These are phyloP conservation scores for Metroxylon sagu DNA, from an alignment of 176 grass and related monocot species.

Conservation along the genomic window DNA sequence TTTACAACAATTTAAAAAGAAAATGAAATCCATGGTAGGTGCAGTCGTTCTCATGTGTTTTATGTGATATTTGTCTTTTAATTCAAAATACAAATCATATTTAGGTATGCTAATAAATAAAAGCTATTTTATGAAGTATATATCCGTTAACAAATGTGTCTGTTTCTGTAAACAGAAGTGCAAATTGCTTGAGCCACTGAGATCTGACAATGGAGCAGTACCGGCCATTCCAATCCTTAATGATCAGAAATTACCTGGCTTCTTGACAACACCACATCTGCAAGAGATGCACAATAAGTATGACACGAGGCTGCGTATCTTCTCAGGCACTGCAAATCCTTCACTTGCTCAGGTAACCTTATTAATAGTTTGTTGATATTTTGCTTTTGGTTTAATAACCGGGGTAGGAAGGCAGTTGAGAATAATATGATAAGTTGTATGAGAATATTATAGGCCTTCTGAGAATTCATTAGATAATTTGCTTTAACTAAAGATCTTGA, in stretches of 20 bases:
- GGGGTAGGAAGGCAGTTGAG: no score
- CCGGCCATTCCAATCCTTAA: constrained; percentile 24
- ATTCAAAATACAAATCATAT: not conserved
- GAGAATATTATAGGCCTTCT: no score
- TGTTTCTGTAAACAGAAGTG: constrained; percentile 40
- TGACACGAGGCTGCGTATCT: constrained; percentile 87
- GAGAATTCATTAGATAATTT: no score
- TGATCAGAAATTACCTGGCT: constrained; percentile 20
- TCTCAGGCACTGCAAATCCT: constrained; percentile 80
- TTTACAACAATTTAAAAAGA: no score
- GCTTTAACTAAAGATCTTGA: no score
- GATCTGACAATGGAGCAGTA: constrained; percentile 45
- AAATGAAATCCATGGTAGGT: no score
- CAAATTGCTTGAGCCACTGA: constrained; percentile 48
- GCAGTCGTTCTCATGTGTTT: no score
- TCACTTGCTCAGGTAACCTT: constrained; percentile 60
- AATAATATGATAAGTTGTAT: no score
- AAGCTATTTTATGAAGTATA: constrained; percentile 3
- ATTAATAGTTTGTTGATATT: not conserved
- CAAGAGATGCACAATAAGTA: constrained; percentile 22
- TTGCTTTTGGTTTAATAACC: no score
- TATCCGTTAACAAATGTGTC: constrained; percentile 7
- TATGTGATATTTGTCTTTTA: no score
- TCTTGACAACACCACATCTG: constrained; percentile 20
- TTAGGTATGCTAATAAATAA: not conserved